phyloP scores from a whole-genome alignment of 129 eudicot genomes.

The Flaveria sonorensis region DNA sequence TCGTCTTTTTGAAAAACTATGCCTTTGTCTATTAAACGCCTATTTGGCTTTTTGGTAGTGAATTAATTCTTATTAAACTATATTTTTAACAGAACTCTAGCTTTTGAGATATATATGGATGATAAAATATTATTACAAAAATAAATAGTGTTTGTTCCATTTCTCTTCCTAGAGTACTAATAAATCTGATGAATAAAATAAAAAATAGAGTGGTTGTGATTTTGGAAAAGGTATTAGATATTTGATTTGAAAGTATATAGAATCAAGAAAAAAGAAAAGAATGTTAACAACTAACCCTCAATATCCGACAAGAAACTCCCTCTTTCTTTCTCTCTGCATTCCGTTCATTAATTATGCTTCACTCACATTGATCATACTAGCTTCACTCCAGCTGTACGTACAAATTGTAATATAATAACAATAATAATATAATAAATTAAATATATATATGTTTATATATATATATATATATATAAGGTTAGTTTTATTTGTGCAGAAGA shows the following conservation, averaged over 20 bases:
- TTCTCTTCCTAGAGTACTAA: background rate
- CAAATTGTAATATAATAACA: background rate
- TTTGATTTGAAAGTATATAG: slow-evolving; percentile 2
- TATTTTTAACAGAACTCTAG: too few relatives aligned
- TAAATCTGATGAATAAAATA: background rate
- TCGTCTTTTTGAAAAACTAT: background rate
- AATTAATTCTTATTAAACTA: too few relatives aligned
- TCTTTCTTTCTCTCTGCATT: background rate
- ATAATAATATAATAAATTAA: too few relatives aligned
- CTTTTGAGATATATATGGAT: background rate
- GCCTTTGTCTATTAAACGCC: too few relatives aligned
- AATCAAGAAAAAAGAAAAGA: background rate
- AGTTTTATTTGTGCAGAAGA: too few relatives aligned
- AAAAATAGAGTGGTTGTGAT: slow-evolving; percentile 18
- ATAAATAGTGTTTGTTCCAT: background rate
- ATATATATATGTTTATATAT: too few relatives aligned
- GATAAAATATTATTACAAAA: background rate
- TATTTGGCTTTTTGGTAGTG: too few relatives aligned
- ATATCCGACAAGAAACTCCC: background rate
- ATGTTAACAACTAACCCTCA: slow-evolving; percentile 12
- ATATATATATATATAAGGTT: too few relatives aligned
- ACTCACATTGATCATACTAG: background rate
- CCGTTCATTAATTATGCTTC: slow-evolving; percentile 3
- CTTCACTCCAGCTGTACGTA: background rate
- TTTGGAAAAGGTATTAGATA: slow-evolving; percentile 11